A percentile compares a stretch with the other conserved stretches of the same genome.
These are phyloP conservation scores for Xylaria telfairii DNA, from an alignment of 495 filamentous ascomycete species.

Conservation along the genomic window DNA sequence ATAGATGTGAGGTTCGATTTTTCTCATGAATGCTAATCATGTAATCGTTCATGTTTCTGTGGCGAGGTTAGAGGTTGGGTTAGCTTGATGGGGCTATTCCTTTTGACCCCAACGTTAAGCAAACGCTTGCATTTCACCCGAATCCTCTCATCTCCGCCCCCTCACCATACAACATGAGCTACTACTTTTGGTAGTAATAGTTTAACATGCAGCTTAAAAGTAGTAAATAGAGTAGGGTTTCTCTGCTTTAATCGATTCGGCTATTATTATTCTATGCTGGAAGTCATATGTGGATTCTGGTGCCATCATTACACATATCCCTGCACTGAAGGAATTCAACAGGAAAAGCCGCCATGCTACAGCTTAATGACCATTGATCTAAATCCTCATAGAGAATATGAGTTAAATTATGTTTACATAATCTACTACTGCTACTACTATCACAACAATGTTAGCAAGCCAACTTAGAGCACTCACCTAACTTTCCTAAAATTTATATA, in stretches of 20 bases:
- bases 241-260: not conserved
- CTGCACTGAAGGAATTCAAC: not conserved
- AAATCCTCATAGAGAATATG: not conserved
- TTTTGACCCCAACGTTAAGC: not conserved
- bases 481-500: not conserved
- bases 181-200: not conserved
- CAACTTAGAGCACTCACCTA: not conserved
- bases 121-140: not conserved
- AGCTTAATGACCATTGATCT: too few species aligned
- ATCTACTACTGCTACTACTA: not conserved
- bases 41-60: not conserved
- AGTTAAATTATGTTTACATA: not conserved
- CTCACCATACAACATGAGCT: not conserved
- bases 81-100: not conserved
- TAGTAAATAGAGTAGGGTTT: not conserved
- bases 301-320: not conserved
- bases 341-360: not conserved
- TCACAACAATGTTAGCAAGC: not conserved
- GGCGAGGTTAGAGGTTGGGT: not conserved
- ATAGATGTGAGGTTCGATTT: not conserved
- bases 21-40: not conserved
- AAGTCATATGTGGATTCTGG: not conserved
- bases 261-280: not conserved
- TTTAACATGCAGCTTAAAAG: not conserved
- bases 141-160: not conserved